Evolutionary conservation across 2,329 filamentous ascomycete genomes (phyloP), one percentile per base, ranked within the genome.

Genomic region (Xylaria sp.): DNA sequence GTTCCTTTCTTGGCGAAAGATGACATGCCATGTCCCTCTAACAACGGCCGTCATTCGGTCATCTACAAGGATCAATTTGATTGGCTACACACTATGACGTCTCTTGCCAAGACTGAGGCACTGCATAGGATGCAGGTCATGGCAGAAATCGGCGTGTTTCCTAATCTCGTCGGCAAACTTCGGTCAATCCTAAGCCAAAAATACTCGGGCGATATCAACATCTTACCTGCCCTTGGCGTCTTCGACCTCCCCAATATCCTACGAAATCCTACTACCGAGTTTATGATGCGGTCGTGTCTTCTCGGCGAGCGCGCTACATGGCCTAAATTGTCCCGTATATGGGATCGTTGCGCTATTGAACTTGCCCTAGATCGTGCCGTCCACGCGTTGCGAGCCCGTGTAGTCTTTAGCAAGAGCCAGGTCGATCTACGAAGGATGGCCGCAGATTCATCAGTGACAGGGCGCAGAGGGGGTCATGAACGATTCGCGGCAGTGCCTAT

Each of bases 131-230:
- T 97, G 80, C 91, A 94, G 58, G 89, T 94, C 44, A 84, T 97
- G 66, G 88, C 92, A 0, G 94, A 97, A 76, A 81, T 97, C 39
- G 93, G 94, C 20, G 82, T 97, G 52, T 91, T 96, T 70, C 92
- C 93, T 18, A 96, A 91, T 66, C 84, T 92, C 0, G 86, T 94
- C 73, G 93, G 91, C 56, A 97, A 97, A 78, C 85, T 91, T 25
- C 88, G 89, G 51, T 94, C 93, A 1, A 90, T 98, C 18, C 85
- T 98, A 59, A 94, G 90, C 72, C 95, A 98, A 76, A 93, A 92
- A 72, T 98, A 98, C 77, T 94, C 93, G 1, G 95, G 95, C 7
- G 94, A 98, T 80, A 97, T 98, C 78, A 98, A 94, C 54, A 97
- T 98, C 63, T 85, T 97, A 39, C 94, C 94, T 0, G 89, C 94